Evolutionary conservation across 2,329 filamentous ascomycete species (phyloP), one percentile per base, ranked within the genome.

Genomic region (Lasiodiplodia sp.): DNA sequence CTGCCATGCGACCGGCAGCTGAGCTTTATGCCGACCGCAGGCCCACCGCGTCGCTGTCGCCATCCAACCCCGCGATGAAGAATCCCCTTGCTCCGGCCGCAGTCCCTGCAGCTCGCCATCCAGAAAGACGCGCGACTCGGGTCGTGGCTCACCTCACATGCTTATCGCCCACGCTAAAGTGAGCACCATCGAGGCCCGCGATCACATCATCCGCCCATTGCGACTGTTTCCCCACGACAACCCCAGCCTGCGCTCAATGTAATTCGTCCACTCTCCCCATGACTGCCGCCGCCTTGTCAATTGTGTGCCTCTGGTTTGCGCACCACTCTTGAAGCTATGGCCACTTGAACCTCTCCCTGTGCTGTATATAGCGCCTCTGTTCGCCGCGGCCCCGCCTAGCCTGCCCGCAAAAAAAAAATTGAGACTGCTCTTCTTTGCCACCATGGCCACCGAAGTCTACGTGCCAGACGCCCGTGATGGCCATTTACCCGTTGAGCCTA

Each of bases 181-280:
- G 28, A 52, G 28, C 66, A 68, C 34, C 66, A 68, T 68, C 66
- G 34, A 12, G 44, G 21, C 56, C 47, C 31, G 12, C 31, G 37
- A 68, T 68, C 66, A 68, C 66, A 62, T 68, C 66, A 68, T 63
- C 57, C 47, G 21, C 44, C 21, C 25, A 18, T 47, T 40, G 44
- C 66, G 31, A 62, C 66, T 8, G 47, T 34, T 56, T 40, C 56
- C 66, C 66, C 47, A 68, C 56, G 34, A 47, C 56, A 16, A 31
- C 23, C 53, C 14, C 34, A 21, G 56, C 57, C 28, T 25, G n/a
- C 57, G 34, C 21, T 23, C 23, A 3, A 28, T 38, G 21, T 28
- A 10, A 66, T 67, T 60, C 55, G 66, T 67, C 56, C 11, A 23
- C 38, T 18, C 16, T 8, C 18, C 34, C 57, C 66, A 68, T 62